Evolutionary conservation across 768 basidiomycete species (phyloP).

Genomic region (Suillus hirtellus): DNA sequence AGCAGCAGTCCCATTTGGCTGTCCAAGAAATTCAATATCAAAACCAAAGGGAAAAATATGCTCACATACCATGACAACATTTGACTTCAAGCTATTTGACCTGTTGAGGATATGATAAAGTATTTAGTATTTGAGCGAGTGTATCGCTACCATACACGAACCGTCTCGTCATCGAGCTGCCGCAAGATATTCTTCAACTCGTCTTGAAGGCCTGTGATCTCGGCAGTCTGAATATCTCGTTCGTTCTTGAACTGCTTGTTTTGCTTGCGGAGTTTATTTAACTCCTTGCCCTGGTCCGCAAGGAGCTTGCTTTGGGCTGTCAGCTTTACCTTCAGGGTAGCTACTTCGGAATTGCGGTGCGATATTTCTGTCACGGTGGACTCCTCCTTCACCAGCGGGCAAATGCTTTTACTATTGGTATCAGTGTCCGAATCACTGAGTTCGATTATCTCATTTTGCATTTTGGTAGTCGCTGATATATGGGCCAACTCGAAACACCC

Average conservation of each 20-base stretch:
- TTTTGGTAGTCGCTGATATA: neutral
- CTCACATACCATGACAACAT: neutral
- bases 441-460: constrained; percentile 6
- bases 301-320: constrained; percentile 2
- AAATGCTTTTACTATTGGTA: neutral
- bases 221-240: constrained; percentile 6
- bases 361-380: neutral
- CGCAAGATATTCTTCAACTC: constrained; percentile 5
- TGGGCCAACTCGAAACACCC: neutral
- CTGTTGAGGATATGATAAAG: neutral
- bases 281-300: constrained; percentile 5
- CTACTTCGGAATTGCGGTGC: neutral
- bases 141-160: neutral
- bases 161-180: constrained; percentile 4
- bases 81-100: neutral
- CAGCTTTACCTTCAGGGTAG: neutral
- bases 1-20: neutral
- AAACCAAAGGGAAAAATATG: neutral
- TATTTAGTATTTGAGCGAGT: neutral
- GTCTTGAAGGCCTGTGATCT: constrained; percentile 10
- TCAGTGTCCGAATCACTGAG: constrained; percentile 7
- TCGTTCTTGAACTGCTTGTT: constrained; percentile 5
- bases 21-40: neutral
- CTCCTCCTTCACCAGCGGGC: neutral
- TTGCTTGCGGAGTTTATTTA: constrained; percentile 8